Percentiles rank a stretch among this genome's conserved stretches.
Conservation (phyloP, 2,329 filamentous ascomycete species). For the Cladobotryum protrusum region DNA sequence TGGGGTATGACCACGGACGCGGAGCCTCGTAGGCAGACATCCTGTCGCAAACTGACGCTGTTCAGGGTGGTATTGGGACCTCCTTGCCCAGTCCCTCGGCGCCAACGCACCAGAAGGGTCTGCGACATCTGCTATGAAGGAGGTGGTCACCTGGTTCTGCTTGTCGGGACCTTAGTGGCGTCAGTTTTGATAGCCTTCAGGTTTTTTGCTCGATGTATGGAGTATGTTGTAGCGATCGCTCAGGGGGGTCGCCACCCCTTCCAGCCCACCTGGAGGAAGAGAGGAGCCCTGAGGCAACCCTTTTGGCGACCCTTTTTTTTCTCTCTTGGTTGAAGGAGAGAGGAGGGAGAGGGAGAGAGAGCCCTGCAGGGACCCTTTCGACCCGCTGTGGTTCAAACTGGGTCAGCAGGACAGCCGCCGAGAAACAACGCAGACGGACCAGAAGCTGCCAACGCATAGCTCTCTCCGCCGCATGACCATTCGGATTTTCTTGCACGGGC, state of each 20-base stretch:
- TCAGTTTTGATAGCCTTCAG: constrained; percentile 1
- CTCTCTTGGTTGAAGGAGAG: background rate
- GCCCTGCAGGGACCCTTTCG: constrained; percentile 10
- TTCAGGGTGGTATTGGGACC: constrained; percentile 9
- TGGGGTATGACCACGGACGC: constrained; percentile 5
- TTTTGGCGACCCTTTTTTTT: background rate
- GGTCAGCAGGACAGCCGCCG: constrained; percentile 12
- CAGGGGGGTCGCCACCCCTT: constrained; percentile 7
- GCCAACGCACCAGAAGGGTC: constrained; percentile 12
- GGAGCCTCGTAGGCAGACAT: constrained; percentile 10
- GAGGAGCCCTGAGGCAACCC: no score
- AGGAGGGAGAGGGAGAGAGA: background rate
- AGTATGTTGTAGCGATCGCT: background rate
- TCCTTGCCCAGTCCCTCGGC: constrained; percentile 13
- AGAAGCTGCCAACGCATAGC: constrained; percentile 13
- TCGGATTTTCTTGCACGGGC: constrained; percentile 9
- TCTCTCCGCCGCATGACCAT: constrained; percentile 13
- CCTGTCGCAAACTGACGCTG: background rate
- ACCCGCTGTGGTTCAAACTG: constrained; percentile 8
- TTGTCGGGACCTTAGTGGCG: constrained; percentile 3
- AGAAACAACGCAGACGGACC: constrained; percentile 7
- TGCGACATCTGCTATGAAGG: constrained; percentile 7
- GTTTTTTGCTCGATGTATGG: background rate
- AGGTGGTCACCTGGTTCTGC: constrained; percentile 11
- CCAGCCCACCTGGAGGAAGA: background rate